A percentile compares a stretch with the other conserved stretches of the same genome.
Conservation (phyloP, 768 basidiomycete species). For the Panaeolus papilionaceus region DNA sequence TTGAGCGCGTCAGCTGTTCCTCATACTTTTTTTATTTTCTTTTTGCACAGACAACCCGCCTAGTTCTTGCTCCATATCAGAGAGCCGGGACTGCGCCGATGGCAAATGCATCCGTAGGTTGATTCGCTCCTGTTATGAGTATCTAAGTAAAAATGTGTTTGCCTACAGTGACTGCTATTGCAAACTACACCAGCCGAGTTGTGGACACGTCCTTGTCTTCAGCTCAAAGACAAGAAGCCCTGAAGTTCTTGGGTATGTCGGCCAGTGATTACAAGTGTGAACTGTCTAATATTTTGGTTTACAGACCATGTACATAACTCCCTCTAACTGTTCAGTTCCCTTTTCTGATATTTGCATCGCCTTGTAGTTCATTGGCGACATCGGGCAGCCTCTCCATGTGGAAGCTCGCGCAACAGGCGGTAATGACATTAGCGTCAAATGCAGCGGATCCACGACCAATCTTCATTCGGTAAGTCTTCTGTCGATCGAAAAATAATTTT, state of each 20-base stretch:
- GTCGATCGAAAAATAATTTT: background rate
- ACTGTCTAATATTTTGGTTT: background rate
- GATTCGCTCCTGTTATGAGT: background rate
- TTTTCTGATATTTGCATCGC: slow-evolving; percentile 2
- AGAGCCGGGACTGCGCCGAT: slow-evolving; percentile 51
- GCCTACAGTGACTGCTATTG: slow-evolving; percentile 54
- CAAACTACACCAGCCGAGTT: slow-evolving; percentile 61
- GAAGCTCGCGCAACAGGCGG: slow-evolving; percentile 52
- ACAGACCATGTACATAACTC: slow-evolving; percentile 38
- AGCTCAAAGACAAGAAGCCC: slow-evolving; percentile 53
- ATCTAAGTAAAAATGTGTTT: background rate
- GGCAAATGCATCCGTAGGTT: slow-evolving; percentile 47
- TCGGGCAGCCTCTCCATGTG: slow-evolving; percentile 56
- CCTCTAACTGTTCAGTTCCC: background rate
- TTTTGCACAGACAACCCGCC: slow-evolving; percentile 43
- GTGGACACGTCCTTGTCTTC: slow-evolving; percentile 46
- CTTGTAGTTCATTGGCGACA: slow-evolving; percentile 51
- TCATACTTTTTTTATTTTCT: background rate
- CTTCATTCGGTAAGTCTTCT: slow-evolving; percentile 45
- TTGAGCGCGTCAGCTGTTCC: background rate
- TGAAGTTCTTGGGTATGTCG: slow-evolving; percentile 54
- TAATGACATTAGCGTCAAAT: slow-evolving; percentile 47
- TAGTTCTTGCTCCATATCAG: slow-evolving; percentile 53
- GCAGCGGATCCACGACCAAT: slow-evolving; percentile 47
- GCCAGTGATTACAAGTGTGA: background rate